Base-by-base conservation (phyloP, 805 yeast species). In the Candida multigemmis region DNA sequence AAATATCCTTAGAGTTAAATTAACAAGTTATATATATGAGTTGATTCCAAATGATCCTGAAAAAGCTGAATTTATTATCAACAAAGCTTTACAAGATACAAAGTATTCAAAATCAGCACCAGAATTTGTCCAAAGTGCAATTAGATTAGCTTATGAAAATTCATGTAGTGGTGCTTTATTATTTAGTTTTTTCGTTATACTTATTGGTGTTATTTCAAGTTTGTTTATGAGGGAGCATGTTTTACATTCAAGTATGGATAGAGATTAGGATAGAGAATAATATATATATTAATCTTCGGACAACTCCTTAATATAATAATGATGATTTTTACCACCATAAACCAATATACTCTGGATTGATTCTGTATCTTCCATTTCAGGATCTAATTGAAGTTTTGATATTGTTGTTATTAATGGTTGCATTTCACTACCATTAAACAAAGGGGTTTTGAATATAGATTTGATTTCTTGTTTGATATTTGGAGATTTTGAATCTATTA, bases 81-180 rank as follows among this genome's bases (percentile, higher is more conserved):
- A 50, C 5, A 58, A 56, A 18, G 83, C 85, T 0, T 50, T 71
- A 11, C 71, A 68, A 23, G 73, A 65, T 37, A 64, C 83, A 0
- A 70, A 67, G 19, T 79, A 69, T 46, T 60, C 71, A 7, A 41
- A 48, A 4, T 48, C 42, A 1, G 78, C 84, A 0, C 84, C 87
- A 8, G 46, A 46, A 11, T 59, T 66, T 50, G 64, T 74, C 2
- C 60, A 53, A 21, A 42, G 46, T 1, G 62, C 72, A 0, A 50
- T 79, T 36, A 44, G 60, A n/a, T 54, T 49, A 3, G 64, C 77
- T 9, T 79, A 77, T 46, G 68, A 58, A 9, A 35, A 42, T 11
- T 72, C 75, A 6, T 66, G 74, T 29, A 71, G 68, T 46, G 59
- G 64, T 5, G 67, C 80, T 0, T 76, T 74, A 37, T 31, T 53